Conservation (phyloP, 2,329 filamentous ascomycete species). For the Colletotrichum endophyticum region DNA sequence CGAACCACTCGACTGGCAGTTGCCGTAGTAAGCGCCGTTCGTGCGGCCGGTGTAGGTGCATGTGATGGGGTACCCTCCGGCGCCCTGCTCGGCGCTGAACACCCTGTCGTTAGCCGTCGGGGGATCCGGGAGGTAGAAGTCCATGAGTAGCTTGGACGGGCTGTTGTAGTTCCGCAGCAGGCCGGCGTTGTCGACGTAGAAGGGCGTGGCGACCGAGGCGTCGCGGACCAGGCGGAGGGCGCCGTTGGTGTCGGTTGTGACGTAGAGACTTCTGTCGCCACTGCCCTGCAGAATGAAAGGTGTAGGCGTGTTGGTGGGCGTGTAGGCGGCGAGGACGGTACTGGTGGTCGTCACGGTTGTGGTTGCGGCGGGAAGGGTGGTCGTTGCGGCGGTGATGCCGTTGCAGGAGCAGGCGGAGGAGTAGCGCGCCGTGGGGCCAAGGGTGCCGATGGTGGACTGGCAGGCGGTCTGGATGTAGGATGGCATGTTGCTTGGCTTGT, state of each 20-base stretch:
- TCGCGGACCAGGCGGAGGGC: neutral
- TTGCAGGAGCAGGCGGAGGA: slow-evolving; percentile 48
- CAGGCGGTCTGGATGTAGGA: neutral
- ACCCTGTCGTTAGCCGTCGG: slow-evolving; percentile 2
- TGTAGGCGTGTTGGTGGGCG: neutral
- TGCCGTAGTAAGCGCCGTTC: neutral
- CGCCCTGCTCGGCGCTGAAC: neutral
- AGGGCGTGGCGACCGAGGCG: neutral
- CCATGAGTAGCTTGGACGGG: neutral
- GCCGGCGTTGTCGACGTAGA: slow-evolving; percentile 2
- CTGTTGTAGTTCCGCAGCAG: neutral
- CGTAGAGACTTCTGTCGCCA: neutral
- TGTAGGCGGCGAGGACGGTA: slow-evolving; percentile 25
- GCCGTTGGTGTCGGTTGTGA: neutral
- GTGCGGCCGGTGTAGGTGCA: neutral
- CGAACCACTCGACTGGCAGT: neutral
- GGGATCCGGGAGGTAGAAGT: slow-evolving; percentile 2
- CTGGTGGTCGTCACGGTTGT: slow-evolving; percentile 44
- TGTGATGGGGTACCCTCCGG: neutral
- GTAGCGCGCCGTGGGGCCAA: slow-evolving; percentile 28
- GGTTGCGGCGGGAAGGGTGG: slow-evolving; percentile 41
- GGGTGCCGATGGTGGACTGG: neutral
- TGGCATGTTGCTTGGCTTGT: neutral
- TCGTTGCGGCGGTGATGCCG: slow-evolving; percentile 42
- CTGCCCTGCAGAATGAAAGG: neutral